Evolutionary conservation across 768 basidiomycete species (phyloP), one percentile per base, ranked within the genome.

Genomic region (Tubosaeta brunneosetosa): DNA sequence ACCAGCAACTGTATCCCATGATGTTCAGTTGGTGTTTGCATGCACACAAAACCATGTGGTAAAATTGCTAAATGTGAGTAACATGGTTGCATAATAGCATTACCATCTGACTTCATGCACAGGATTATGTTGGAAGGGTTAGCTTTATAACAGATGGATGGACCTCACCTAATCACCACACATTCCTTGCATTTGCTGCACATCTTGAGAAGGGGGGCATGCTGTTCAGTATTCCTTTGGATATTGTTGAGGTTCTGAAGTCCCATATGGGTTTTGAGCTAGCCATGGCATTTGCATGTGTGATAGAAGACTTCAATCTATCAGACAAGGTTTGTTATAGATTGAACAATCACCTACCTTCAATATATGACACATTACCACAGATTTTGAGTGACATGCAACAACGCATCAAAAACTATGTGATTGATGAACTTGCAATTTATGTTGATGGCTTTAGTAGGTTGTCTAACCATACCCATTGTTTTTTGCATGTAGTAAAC

Each of bases 401-500:
- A 68, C 37, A 68, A 66, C 47, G 65, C 61, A 9, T 55, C 60
- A 3, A 64, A 65, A 70, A 70, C 25, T 47, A 63, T 51, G 63
- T 57, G 0, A 50, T 61, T 1, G n/a, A 43, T 0, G 55, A 65
- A 27, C 48, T 70, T 2, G 33, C 6, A 0, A 19, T 57, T 0
- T 48, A 61, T 2, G 9, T 77, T 0, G 38, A 33, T 0, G 25
- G 16, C 0, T 73, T 70, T 41, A 49, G 52, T 3, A 69, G 70
- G 0, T n/a, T 26, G 0, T 43, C 50, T 0, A 69, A 56, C n/a
- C 67, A 56, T 0, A 65, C 63, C 0, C 73, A 3, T 17, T 76
- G 17, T 3, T 52, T 52, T 10, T n/a, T 52, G 25, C 51, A 47
- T 10, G 8, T 42, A 1, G 16, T 41, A 2, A 74, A 71, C 37